Percentiles rank a stretch among this genome's conserved stretches.
Evolutionary conservation across 306 rosid genomes (phyloP).

Genomic region (Cicer bijugum): DNA sequence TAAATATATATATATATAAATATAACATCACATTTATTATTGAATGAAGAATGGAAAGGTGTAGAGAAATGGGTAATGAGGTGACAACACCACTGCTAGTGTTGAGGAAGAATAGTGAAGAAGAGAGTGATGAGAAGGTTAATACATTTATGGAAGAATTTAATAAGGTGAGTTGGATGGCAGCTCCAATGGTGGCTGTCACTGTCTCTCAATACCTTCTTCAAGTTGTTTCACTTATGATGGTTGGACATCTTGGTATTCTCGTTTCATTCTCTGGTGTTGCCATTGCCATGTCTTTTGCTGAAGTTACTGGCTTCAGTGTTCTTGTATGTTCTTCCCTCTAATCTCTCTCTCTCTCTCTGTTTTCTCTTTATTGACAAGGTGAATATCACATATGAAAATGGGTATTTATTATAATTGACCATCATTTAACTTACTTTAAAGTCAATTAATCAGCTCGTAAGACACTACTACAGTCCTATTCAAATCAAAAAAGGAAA

Average conservation of each 20-base stretch:
- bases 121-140: slow-evolving; percentile 23
- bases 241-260: slow-evolving; percentile 56
- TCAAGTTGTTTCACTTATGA: slow-evolving; percentile 58
- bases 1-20: not conserved
- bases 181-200: slow-evolving; percentile 64
- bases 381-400: too few relatives aligned
- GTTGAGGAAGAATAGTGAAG: slow-evolving; percentile 9
- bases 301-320: slow-evolving; percentile 61
- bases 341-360: not conserved
- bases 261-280: slow-evolving; percentile 54
- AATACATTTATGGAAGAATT: slow-evolving; percentile 44
- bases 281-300: slow-evolving; percentile 60
- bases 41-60: slow-evolving; percentile 30
- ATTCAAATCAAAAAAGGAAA: not conserved
- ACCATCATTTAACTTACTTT: too few relatives aligned
- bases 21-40: not conserved
- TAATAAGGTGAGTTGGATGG: slow-evolving; percentile 48
- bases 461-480: not conserved
- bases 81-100: slow-evolving; percentile 37
- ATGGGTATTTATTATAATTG: too few relatives aligned
- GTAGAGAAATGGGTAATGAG: slow-evolving; percentile 46
- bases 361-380: too few relatives aligned
- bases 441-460: not conserved
- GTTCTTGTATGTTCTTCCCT: slow-evolving; percentile 47
- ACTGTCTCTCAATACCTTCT: slow-evolving; percentile 57